A percentile compares a stretch with the other conserved stretches of the same genome.
phyloP scores from a whole-genome alignment of 495 filamentous ascomycete genomes.

The Aspergillus diversus region DNA sequence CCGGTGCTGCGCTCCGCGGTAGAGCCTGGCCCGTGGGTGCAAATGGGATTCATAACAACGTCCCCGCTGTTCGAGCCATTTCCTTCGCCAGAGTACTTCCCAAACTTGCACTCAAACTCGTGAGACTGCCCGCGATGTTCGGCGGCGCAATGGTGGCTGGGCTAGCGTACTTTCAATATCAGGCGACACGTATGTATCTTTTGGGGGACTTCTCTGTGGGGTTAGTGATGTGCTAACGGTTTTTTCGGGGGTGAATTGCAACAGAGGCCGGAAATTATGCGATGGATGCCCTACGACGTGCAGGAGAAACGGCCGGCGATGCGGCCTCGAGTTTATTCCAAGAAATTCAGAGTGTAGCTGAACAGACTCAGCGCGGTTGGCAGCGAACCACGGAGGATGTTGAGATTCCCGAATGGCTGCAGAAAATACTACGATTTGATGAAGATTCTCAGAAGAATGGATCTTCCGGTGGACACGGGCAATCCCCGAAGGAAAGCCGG shows the following conservation, averaged over 20 bases:
- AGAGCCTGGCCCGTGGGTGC: constrained; percentile 74
- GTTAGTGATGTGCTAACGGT: constrained; percentile 30
- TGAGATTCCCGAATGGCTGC: constrained; percentile 84
- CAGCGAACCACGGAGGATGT: constrained; percentile 77
- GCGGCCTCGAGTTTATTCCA: constrained; percentile 69
- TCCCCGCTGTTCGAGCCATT: constrained; percentile 79
- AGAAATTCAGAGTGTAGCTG: constrained; percentile 71
- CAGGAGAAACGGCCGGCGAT: constrained; percentile 67
- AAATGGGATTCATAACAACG: constrained; percentile 78
- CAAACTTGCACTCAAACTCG: constrained; percentile 83
- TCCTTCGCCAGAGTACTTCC: constrained; percentile 89
- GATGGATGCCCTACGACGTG: constrained; percentile 72
- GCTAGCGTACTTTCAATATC: constrained; percentile 92
- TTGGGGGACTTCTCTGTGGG: constrained; percentile 9
- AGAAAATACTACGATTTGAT: constrained; percentile 66
- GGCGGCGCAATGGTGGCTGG: constrained; percentile 86
- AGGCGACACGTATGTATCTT: constrained; percentile 78
- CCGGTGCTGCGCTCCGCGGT: constrained; percentile 60
- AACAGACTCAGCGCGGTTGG: constrained; percentile 80
- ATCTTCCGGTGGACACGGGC: constrained; percentile 51
- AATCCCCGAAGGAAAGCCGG: constrained; percentile 66
- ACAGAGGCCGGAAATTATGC: constrained; percentile 89
- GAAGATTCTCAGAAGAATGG: constrained; percentile 50
- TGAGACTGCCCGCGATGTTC: constrained; percentile 85
- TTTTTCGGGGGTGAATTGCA: background rate